Evolutionary conservation across 164 flowering plant genomes (phyloP), one percentile per base, ranked within the genome.

Genomic region (Vitis labrusca): DNA sequence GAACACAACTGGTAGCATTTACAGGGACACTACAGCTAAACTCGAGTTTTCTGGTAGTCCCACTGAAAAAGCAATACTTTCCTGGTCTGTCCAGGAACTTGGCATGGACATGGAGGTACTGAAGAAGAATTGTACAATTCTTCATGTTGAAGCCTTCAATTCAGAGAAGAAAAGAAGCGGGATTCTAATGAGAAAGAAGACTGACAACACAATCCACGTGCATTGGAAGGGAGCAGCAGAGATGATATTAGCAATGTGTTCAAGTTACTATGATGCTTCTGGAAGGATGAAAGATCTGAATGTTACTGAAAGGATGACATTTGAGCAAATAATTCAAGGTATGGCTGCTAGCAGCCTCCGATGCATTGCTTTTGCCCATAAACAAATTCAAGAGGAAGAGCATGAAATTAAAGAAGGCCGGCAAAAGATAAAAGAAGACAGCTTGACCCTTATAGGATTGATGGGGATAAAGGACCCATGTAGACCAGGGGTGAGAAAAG

Each of bases 201-300:
- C 12, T 0, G 81, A 79, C 16, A 59, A 59, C 50, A 65, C 66
- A 0, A 23, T 64, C 29, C 79, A 85, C 47, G 81, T 72, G 13
- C 93, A 89, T 19, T 87, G 91, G 91, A 89, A 87, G 71, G 93
- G 91, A 12, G 93, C 87, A 1, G 89, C 85, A 6, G 91, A 89
- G 78, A 89, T 81, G 89, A 69, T 86, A 9, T 65, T 86, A n/a
- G 76, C 79, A 10, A 78, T 78, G 84, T 86, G 93, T 71, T 81
- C 89, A 1, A 73, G 68, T 47, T 86, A 74, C 73, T 75, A 78
- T 50, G 82, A 82, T 52, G 74, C 66, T 29, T 60, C 74, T 0
- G 91, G 89, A 37, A 52, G 11, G 0, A 7, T 30, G 14, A 78
- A 50, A 70, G 74, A 59, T 27, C 48, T 89, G 8, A 74, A 71